Evolutionary conservation across 2,329 filamentous ascomycete species (phyloP).

Genomic region (Penicillium crustosum): DNA sequence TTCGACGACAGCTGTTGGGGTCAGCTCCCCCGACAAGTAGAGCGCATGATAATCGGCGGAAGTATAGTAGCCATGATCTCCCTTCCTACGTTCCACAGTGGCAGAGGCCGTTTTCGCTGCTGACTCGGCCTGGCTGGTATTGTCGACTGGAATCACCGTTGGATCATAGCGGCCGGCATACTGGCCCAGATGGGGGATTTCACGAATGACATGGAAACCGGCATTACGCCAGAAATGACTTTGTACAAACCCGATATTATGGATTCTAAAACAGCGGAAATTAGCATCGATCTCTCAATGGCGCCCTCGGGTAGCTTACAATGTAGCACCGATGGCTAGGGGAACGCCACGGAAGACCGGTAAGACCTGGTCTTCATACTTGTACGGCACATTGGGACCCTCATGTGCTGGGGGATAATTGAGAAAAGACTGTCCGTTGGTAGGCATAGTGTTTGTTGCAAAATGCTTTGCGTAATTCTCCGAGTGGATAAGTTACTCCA

Average conservation of each 20-base stretch:
- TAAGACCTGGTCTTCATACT: slow-evolving; percentile 59
- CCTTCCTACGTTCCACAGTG: slow-evolving; percentile 39
- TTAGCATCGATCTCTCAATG: slow-evolving; percentile 1
- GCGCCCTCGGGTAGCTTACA: slow-evolving; percentile 51
- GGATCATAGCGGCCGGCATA: slow-evolving; percentile 58
- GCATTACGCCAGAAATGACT: slow-evolving; percentile 70
- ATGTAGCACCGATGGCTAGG: slow-evolving; percentile 60
- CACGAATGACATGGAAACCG: slow-evolving; percentile 60
- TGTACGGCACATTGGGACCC: slow-evolving; percentile 47
- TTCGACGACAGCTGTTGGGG: slow-evolving; percentile 70
- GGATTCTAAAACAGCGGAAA: slow-evolving; percentile 47
- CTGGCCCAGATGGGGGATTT: slow-evolving; percentile 55
- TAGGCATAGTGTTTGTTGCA: slow-evolving; percentile 20
- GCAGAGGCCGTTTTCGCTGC: slow-evolving; percentile 17
- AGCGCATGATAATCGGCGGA: slow-evolving; percentile 74
- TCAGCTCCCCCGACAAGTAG: slow-evolving; percentile 68
- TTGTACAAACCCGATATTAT: slow-evolving; percentile 61
- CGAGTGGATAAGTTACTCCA: neutral
- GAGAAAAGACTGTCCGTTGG: slow-evolving; percentile 26
- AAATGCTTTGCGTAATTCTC: neutral
- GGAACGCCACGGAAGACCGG: slow-evolving; percentile 67
- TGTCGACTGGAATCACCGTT: slow-evolving; percentile 52
- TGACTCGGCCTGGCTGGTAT: slow-evolving; percentile 17
- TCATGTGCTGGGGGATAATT: slow-evolving; percentile 42
- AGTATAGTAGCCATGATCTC: slow-evolving; percentile 60